Percentiles rank a stretch among this genome's conserved stretches.
These are phyloP conservation scores for Fusarium nygamai DNA, from an alignment of 2,329 filamentous ascomycete species.

Conservation along the genomic window DNA sequence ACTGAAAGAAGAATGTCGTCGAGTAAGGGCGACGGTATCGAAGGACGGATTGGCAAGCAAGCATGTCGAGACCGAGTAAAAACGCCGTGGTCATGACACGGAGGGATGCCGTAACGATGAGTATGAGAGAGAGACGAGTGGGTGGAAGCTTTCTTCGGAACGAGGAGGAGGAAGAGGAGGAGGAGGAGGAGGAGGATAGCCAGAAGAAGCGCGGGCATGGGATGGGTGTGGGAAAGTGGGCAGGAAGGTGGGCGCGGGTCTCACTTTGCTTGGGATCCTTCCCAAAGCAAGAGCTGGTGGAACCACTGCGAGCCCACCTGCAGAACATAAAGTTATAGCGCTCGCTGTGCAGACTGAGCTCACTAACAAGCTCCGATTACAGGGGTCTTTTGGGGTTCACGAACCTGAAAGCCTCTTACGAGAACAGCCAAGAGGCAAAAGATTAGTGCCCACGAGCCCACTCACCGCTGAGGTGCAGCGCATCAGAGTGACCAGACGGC, in stretches of 20 bases:
- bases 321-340: slow-evolving; percentile 11
- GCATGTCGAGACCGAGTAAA: slow-evolving; percentile 40
- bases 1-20: slow-evolving; percentile 34
- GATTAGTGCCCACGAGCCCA: slow-evolving; percentile 6
- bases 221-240: slow-evolving; percentile 30
- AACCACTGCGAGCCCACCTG: slow-evolving; percentile 19
- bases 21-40: slow-evolving; percentile 36
- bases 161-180: slow-evolving; percentile 23
- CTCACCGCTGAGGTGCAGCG: not conserved
- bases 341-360: not conserved
- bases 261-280: slow-evolving; percentile 19
- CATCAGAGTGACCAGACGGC: not conserved
- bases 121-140: slow-evolving; percentile 40
- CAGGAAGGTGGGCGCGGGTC: slow-evolving; percentile 36
- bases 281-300: slow-evolving; percentile 10
- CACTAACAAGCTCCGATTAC: slow-evolving; percentile 12
- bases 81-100: slow-evolving; percentile 38
- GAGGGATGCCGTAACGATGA: slow-evolving; percentile 21
- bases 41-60: slow-evolving; percentile 40
- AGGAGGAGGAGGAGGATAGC: slow-evolving; percentile 19
- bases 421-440: not conserved
- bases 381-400: slow-evolving; percentile 13
- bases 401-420: not conserved
- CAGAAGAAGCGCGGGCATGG: slow-evolving; percentile 12
- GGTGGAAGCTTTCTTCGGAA: slow-evolving; percentile 42